These are phyloP conservation scores for Triangularia setosa DNA, from an alignment of 2,329 filamentous ascomycete genomes.

Conservation along the genomic window DNA sequence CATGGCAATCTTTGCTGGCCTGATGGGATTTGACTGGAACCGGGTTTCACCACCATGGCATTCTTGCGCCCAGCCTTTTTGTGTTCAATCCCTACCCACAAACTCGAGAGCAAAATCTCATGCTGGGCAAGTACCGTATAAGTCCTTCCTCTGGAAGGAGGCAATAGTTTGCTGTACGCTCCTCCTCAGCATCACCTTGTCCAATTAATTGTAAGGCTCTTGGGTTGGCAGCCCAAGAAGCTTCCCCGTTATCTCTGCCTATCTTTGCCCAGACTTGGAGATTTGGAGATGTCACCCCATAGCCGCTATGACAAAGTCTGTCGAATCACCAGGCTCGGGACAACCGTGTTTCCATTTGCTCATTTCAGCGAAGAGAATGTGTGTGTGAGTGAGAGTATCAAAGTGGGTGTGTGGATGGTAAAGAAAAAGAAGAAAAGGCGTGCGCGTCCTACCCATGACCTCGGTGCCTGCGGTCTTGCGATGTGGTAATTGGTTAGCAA, in stretches of 20 bases:
- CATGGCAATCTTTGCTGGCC: too few species aligned
- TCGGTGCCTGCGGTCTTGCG: background rate
- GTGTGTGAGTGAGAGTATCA: background rate
- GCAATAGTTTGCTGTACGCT: background rate
- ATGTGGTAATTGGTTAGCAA: background rate
- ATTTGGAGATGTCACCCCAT: background rate
- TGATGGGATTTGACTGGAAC: conserved; percentile 24
- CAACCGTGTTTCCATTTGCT: background rate
- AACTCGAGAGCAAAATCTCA: background rate
- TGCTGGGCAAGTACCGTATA: background rate
- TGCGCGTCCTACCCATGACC: background rate
- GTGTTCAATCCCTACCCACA: background rate
- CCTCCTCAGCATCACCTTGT: background rate
- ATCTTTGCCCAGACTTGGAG: background rate
- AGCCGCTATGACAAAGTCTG: background rate
- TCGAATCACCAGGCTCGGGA: background rate
- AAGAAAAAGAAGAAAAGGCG: background rate
- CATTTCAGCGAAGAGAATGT: background rate
- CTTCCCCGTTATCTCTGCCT: background rate
- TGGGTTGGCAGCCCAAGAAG: background rate
- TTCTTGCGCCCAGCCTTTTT: background rate
- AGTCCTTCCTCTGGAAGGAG: background rate
- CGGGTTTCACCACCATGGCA: conserved; percentile 21
- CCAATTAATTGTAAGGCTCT: background rate
- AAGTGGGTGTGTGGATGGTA: background rate